Evolutionary conservation across 352 stramenopile genomes (phyloP), one percentile per base, ranked within the genome.

Genomic region (Phytophthora hibernalis): DNA sequence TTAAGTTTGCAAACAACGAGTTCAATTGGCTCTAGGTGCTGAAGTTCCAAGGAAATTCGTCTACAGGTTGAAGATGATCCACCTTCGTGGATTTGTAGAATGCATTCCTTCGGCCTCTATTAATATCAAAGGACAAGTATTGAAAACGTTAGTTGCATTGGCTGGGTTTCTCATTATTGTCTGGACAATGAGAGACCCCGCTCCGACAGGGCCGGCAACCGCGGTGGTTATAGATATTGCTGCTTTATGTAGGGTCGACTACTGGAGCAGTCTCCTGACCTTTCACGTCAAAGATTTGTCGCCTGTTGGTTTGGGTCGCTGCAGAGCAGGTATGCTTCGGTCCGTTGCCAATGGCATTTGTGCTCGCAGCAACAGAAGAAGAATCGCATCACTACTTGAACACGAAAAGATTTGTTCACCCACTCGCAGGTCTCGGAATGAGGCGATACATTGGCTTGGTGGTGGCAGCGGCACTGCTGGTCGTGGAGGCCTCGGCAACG

Each of bases 231-330:
- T 60, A 47, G 52, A 60, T 60, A 60, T 48, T 15, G 20, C 22
- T 44, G n/a, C 38, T 2, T 26, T 20, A 26, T 37, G 55, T 63
- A 37, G 55, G 16, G 55, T 40, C 55, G 55, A 63, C 28, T 21
- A 63, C 28, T 21, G 43, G 57, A 65, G 47, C 33, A 51, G 44
- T 69, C 61, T 64, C 44, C 40, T 63, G 61, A 62, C 61, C 54
- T 53, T 69, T 69, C 61, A 69, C 28, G 13, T 28, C 16, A 9
- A 68, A 53, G 61, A 68, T 63, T 54, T 13, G 31, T 56, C 52
- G 61, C 50, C 61, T 55, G 61, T 68, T 63, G 51, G 60, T 48
- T 51, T 21, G 43, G 21, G 31, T 54, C 18, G 18, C 33, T 22
- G 6, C 18, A 20, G 35, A 31, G 10, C 20, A 31, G 28, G 13